Evolutionary conservation across 148 eudicot species (phyloP), one percentile per base, ranked within the genome.

Genomic region (Amaranthus hypochondriacus): DNA sequence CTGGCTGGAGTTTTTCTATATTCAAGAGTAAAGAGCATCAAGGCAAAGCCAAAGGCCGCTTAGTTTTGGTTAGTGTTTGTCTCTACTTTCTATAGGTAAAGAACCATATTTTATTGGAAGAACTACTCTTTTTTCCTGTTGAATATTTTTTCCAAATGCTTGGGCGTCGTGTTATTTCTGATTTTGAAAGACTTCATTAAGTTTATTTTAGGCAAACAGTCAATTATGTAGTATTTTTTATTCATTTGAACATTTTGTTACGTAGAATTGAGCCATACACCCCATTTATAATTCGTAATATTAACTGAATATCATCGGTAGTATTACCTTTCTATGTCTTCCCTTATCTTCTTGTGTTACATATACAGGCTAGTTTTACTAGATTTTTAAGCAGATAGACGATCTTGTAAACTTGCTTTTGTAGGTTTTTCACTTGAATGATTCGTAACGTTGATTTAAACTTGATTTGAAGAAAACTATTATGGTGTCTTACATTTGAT

Each of bases 1-100:
- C 97, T 93, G 66, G 95, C 92, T 42, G 98, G 98, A 69, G 98
- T 93, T 62, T 93, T 93, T 88, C 66, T 91, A 80, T 93, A 93
- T 81, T 93, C 98, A 12, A 84, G 90, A 80, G 89, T 93, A 81
- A 87, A 84, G 72, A 69, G 92, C 48, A 79, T 86, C 51, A 90
- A 92, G 83, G 68, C 87, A n/a, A 89, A 90, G 86, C 80, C 93
- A 7, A 93, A 90, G 72, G 75, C 84, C 9, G 84, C 86, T 77
- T 93, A 74, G 85, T 48, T 79, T 63, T 69, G 62, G 47, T 43
- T 52, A 39, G 2, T 42, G 5, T 67, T 56, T 58, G 65, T 62
- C 59, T 58, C 18, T 56, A 50, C 52, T 21, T 42, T 63, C 63
- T 52, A 54, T 76, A 53, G 69, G 74, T 69, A 56, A 72, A 71